Evolutionary conservation across 2,329 filamentous ascomycete species (phyloP).

Genomic region (Colletotrichum somersetense): DNA sequence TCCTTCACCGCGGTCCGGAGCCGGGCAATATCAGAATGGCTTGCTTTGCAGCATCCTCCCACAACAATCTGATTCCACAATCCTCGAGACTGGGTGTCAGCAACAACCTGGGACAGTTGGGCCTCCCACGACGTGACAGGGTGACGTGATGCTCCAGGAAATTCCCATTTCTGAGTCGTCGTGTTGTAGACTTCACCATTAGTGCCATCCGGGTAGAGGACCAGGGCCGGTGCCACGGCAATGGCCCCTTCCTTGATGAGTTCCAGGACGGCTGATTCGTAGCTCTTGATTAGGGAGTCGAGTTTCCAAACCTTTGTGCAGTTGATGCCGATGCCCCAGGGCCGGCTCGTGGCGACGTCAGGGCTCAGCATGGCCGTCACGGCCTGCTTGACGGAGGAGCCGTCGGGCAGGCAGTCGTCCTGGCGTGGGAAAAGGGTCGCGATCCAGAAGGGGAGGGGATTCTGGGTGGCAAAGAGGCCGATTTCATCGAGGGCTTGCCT

Average conservation of each 20-base stretch:
- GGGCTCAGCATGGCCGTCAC: slow-evolving; percentile 55
- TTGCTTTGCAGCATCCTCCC: slow-evolving; percentile 66
- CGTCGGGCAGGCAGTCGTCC: slow-evolving; percentile 67
- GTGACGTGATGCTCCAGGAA: slow-evolving; percentile 48
- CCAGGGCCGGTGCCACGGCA: slow-evolving; percentile 63
- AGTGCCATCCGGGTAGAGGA: slow-evolving; percentile 78
- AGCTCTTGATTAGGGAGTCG: slow-evolving; percentile 65
- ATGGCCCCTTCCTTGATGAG: slow-evolving; percentile 53
- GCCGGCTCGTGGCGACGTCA: slow-evolving; percentile 48
- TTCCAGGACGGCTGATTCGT: slow-evolving; percentile 61
- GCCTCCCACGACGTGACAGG: slow-evolving; percentile 58
- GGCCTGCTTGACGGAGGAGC: slow-evolving; percentile 55
- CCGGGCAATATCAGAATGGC: slow-evolving; percentile 45
- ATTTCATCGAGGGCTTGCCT: slow-evolving; percentile 56
- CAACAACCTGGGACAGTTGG: slow-evolving; percentile 58
- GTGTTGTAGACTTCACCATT: slow-evolving; percentile 77
- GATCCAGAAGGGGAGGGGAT: slow-evolving; percentile 67
- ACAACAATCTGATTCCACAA: slow-evolving; percentile 62
- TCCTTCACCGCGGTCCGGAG: slow-evolving; percentile 31
- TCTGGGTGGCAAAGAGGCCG: slow-evolving; percentile 47
- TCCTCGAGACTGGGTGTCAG: slow-evolving; percentile 51
- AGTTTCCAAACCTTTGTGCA: slow-evolving; percentile 77
- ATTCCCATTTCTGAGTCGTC: slow-evolving; percentile 70
- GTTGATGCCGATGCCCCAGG: slow-evolving; percentile 76
- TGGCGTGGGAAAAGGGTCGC: slow-evolving; percentile 72